Base-by-base conservation (phyloP, 2,329 filamentous ascomycete genomes). In the Apiospora pterosperma region DNA sequence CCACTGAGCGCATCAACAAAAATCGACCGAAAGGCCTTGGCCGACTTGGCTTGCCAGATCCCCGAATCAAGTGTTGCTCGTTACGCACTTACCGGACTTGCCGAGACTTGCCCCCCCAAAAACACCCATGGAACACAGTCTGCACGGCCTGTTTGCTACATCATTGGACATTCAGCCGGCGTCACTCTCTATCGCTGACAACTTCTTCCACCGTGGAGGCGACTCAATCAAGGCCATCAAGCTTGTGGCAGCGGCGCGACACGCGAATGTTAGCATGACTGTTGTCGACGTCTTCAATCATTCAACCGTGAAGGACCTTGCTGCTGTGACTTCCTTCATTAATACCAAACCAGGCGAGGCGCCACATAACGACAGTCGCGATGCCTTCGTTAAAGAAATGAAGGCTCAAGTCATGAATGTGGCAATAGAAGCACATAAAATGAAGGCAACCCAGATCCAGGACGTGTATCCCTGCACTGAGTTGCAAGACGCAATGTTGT, bases 161-260 rank as follows among this genome's bases (percentile, higher is more conserved):
- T n/a, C 28, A 5, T 34, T 55, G 28, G 48, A 28, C 16, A 28
- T 55, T 11, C 7, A 55, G 28, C 6, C 28, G 11, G 10, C 28
- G 4, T 55, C 48, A 5, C 28, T 55, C 2, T 55, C 48, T 4
- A 55, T 34, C 3, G 48, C 28, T 14, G 82, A 88, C 69, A 86
- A 83, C 74, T 88, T 89, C 75, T 88, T 89, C 79, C 80, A 81
- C 2, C 79, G 87, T 0, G 86, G 86, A 1, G 86, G 86, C 23
- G 85, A 88, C 74, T 88, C 86, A 0, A 84, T 88, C 34, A 75
- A 81, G 1, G 85, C 85, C 2, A 90, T 89, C 84, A 86, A 84
- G 70, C 76, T 89, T 0, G 86, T 88, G 1, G 83, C 85, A 3
- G 82, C 83, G 62, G 81, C 84, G 2, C 78, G 85, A 23, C 76